phyloP scores from a whole-genome alignment of 371 early-diverging fungal genomes.

The Funneliformis caledonium region DNA sequence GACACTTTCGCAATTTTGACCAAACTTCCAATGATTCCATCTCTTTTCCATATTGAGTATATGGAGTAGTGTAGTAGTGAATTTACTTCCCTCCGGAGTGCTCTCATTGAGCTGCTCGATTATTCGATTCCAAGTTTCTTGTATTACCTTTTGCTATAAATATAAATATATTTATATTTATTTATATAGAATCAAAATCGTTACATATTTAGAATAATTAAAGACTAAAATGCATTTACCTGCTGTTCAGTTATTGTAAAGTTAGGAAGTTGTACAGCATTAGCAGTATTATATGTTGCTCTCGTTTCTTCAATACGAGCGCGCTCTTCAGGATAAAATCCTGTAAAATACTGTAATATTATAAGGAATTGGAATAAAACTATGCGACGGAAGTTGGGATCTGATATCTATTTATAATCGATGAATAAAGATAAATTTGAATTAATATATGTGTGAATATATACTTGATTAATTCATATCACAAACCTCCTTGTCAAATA shows the following conservation, averaged over 20 bases:
- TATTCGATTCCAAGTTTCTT: conserved; percentile 10
- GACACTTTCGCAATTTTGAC: conserved; percentile 13
- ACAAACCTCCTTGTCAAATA: conserved; percentile 28
- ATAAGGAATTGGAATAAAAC: conserved; percentile 62
- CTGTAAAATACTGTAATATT: conserved; percentile 52
- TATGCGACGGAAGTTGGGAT: conserved; percentile 58
- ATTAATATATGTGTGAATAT: conserved; percentile 39
- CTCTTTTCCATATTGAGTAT: conserved; percentile 9
- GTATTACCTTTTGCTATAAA: conserved; percentile 2
- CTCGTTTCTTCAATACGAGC: conserved; percentile 28
- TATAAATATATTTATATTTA: background rate
- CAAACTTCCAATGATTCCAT: conserved; percentile 36
- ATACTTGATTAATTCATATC: background rate
- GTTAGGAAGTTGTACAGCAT: background rate
- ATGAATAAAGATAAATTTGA: conserved; percentile 59
- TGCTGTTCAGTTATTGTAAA: conserved; percentile 8
- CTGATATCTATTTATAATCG: conserved; percentile 51
- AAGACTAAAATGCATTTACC: background rate
- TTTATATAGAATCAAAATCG: background rate
- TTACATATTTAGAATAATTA: background rate
- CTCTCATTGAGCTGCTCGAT: background rate
- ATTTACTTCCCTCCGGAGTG: conserved; percentile 2
- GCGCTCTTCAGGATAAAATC: conserved; percentile 39
- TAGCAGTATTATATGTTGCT: conserved; percentile 42
- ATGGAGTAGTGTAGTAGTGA: background rate